Percentiles rank a stretch among this genome's conserved stretches.
Conservation (phyloP, 441 rosid species). For the Mallotus repandus region DNA sequence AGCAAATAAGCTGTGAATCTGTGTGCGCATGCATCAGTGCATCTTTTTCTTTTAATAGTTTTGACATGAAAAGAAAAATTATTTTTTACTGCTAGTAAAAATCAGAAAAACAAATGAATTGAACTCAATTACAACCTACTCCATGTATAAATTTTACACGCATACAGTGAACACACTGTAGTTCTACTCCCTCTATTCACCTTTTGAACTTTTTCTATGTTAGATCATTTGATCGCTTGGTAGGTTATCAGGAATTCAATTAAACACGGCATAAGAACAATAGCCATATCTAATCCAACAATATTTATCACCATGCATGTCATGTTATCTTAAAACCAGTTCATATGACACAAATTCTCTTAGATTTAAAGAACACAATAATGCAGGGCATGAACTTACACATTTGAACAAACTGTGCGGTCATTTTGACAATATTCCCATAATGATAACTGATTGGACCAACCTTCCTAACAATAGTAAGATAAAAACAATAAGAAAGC, state of each 20-base stretch:
- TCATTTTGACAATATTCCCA: constrained; percentile 62
- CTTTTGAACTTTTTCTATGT: not conserved
- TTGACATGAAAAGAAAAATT: not conserved
- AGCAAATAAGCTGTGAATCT: not conserved
- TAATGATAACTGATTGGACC: constrained; percentile 50
- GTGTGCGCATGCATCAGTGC: not conserved
- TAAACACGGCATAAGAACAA: not conserved
- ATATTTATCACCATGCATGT: too few relatives aligned
- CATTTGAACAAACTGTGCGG: constrained; percentile 66
- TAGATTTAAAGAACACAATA: not conserved
- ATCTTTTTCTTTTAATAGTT: not conserved
- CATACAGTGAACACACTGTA: not conserved
- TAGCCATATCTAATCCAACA: not conserved
- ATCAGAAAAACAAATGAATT: not conserved
- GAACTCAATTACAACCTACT: not conserved
- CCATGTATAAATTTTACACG: not conserved
- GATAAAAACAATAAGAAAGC: constrained; percentile 14
- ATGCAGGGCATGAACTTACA: constrained; percentile 40
- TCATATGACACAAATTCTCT: not conserved
- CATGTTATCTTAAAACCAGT: not conserved
- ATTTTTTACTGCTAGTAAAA: not conserved
- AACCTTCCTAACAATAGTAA: constrained; percentile 45
- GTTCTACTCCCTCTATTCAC: not conserved
- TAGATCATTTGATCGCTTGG: not conserved
- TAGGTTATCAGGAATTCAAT: not conserved